A percentile compares a stretch with the other conserved stretches of the same genome.
phyloP scores from a whole-genome alignment of 1,284 basidiomycete species.

The Trichosporon faecale region DNA sequence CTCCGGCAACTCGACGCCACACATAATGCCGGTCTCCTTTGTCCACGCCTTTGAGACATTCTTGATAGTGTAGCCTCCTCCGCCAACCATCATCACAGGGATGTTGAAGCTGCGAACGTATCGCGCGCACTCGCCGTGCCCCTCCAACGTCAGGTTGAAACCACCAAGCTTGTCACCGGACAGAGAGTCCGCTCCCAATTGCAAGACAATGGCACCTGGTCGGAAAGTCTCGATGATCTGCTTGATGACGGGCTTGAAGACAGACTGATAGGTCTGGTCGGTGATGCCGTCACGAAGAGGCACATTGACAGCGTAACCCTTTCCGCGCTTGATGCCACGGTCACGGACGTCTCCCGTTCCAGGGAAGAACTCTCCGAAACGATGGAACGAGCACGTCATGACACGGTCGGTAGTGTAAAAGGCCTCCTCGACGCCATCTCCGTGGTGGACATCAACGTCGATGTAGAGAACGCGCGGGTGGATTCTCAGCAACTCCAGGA shows the following conservation, averaged over 20 bases:
- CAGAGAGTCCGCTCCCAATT: slow-evolving; percentile 94
- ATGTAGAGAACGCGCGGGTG: slow-evolving; percentile 89
- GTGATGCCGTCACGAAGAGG: slow-evolving; percentile 92
- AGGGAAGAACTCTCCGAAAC: slow-evolving; percentile 95
- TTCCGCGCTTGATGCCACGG: slow-evolving; percentile 77
- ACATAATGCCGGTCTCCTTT: slow-evolving; percentile 91
- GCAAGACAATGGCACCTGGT: slow-evolving; percentile 85
- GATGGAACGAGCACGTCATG: slow-evolving; percentile 94
- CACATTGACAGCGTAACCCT: slow-evolving; percentile 88
- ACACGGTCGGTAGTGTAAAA: slow-evolving; percentile 97
- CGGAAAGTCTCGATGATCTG: slow-evolving; percentile 86
- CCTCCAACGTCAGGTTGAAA: slow-evolving; percentile 91
- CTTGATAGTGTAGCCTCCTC: slow-evolving; percentile 89
- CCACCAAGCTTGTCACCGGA: slow-evolving; percentile 94
- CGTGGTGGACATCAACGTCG: slow-evolving; percentile 97
- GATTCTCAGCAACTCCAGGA: slow-evolving; percentile 74
- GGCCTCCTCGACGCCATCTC: slow-evolving; percentile 97
- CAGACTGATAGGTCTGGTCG: slow-evolving; percentile 67
- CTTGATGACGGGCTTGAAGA: slow-evolving; percentile 85
- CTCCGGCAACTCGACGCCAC: slow-evolving; percentile 78
- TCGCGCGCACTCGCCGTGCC: slow-evolving; percentile 83
- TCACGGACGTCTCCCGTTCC: slow-evolving; percentile 85
- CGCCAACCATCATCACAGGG: slow-evolving; percentile 87
- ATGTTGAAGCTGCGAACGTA: slow-evolving; percentile 81
- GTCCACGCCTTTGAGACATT: slow-evolving; percentile 96